Base-by-base conservation (phyloP, 2,329 filamentous ascomycete species). In the Sclerotinia sclerotiorum region DNA sequence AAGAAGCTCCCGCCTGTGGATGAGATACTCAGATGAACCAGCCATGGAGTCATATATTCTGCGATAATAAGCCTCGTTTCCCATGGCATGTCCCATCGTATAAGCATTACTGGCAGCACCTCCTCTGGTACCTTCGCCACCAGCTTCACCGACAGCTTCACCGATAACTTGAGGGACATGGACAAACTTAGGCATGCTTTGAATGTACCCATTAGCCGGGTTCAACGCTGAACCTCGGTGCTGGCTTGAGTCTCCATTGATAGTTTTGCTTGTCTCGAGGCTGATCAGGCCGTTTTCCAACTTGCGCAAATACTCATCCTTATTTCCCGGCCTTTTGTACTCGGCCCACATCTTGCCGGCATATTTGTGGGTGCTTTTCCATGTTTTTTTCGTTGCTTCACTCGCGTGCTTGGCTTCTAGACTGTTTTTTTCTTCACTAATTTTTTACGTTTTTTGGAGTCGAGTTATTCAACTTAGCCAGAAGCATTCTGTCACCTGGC, bases 401-500 rank as follows among this genome's bases (percentile, higher is more conserved):
- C 6, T 35, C 29, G 58, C 58, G 21, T 19, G 24, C 46, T 39
- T 39, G 15, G 7, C 21, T 62, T 51, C 32, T 5, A 27, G 7
- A 6, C 60, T 62, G 60, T 15, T n/a, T 19, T 24, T 62, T 17
- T 62, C 29, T 62, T 62, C 60, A 39, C 24, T 39, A 24, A 8
- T 51, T 62, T 2, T 51, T 62, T 1, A 62, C n/a, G 10, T 62
- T 39, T 4, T 24, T 21, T 13, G 48, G 60, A 6, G 8, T 39
- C 4, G n/a, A 39, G 10, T 51, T 7, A 11, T 51, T 62, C 17
- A 27, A 35, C 29, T 27, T 32, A 15, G 46, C 46, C 21, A 62
- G 32, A 27, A 62, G 46, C 60, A 62, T 62, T n/a, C 46, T 62
- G 10, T 62, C 60, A 17, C 60, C 60, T 21, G 21, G 11, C 46